Percentiles rank a stretch among this genome's conserved stretches.
Evolutionary conservation across 2,329 filamentous ascomycete species (phyloP).

Genomic region (Colletotrichum kahawae): DNA sequence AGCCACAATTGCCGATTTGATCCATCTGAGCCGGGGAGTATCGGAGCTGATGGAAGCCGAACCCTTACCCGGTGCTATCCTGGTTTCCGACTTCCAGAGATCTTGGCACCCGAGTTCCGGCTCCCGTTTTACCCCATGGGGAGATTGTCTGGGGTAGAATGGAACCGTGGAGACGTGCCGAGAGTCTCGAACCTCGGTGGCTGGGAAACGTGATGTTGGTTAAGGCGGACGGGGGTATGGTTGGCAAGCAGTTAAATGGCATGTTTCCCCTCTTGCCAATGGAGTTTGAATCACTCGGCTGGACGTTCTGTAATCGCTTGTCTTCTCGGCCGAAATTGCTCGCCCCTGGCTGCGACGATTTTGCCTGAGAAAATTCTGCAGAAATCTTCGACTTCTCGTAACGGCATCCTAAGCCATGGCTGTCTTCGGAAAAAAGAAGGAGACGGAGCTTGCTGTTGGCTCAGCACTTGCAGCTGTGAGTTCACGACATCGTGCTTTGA

Average conservation of each 20-base stretch:
- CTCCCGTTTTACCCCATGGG: neutral
- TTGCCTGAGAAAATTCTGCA: neutral
- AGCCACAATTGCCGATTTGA: neutral
- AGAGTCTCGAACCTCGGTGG: neutral
- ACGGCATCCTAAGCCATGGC: neutral
- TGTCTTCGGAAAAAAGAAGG: neutral
- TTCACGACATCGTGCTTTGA: no score
- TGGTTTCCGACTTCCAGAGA: neutral
- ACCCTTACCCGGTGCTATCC: neutral
- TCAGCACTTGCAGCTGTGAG: neutral
- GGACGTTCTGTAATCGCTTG: neutral
- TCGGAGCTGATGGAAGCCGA: neutral
- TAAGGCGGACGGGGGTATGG: neutral
- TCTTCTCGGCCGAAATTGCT: neutral
- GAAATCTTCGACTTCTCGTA: accelerated
- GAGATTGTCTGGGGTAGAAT: neutral
- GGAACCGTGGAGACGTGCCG: neutral
- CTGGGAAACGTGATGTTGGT: neutral
- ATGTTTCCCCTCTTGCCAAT: neutral
- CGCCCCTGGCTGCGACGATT: neutral
- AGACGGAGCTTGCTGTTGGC: neutral
- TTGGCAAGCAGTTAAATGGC: neutral
- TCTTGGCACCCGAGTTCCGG: neutral
- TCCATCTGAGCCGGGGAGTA: neutral
- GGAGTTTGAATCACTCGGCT: neutral